These are phyloP conservation scores for Pyrus hybrid DNA, from an alignment of 331 rosid species.

Conservation along the genomic window DNA sequence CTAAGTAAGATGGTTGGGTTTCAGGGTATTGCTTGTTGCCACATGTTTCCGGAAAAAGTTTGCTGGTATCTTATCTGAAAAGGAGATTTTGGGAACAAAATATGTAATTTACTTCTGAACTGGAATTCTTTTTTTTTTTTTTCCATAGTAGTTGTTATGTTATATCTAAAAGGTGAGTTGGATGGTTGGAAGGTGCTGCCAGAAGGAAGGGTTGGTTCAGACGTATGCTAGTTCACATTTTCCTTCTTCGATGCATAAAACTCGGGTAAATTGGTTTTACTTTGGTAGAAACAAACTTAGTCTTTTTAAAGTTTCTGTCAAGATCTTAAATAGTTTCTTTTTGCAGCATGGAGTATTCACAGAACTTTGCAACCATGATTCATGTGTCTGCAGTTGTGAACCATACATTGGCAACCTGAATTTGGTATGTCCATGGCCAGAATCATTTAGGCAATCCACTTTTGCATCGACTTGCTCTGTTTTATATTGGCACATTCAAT, in stretches of 20 bases:
- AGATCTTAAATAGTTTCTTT: slow-evolving; percentile 17
- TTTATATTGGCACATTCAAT: neutral
- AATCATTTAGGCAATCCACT: neutral
- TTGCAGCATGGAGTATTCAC: slow-evolving; percentile 60
- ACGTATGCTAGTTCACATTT: slow-evolving; percentile 47
- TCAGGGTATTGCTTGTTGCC: slow-evolving; percentile 74
- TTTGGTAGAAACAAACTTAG: neutral
- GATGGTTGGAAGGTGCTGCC: slow-evolving; percentile 45
- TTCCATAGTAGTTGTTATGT: neutral
- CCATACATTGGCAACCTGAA: slow-evolving; percentile 37
- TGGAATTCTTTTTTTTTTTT: slow-evolving; percentile 15
- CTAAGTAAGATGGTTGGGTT: slow-evolving; percentile 17
- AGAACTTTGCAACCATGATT: slow-evolving; percentile 54
- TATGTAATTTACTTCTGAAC: slow-evolving; percentile 45
- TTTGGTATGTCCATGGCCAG: slow-evolving; percentile 38
- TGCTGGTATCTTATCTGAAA: slow-evolving; percentile 60
- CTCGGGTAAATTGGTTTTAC: slow-evolving; percentile 35
- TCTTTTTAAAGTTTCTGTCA: neutral
- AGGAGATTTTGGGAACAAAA: slow-evolving; percentile 78
- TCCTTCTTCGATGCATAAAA: slow-evolving; percentile 35
- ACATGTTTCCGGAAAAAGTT: slow-evolving; percentile 70
- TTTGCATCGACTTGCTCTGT: slow-evolving; percentile 1
- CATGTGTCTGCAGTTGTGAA: slow-evolving; percentile 42
- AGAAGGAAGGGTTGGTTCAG: slow-evolving; percentile 83
- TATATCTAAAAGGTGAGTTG: slow-evolving; percentile 26